Conservation (phyloP, 106 monocot genomes). For the Amphibolis antarctica region DNA sequence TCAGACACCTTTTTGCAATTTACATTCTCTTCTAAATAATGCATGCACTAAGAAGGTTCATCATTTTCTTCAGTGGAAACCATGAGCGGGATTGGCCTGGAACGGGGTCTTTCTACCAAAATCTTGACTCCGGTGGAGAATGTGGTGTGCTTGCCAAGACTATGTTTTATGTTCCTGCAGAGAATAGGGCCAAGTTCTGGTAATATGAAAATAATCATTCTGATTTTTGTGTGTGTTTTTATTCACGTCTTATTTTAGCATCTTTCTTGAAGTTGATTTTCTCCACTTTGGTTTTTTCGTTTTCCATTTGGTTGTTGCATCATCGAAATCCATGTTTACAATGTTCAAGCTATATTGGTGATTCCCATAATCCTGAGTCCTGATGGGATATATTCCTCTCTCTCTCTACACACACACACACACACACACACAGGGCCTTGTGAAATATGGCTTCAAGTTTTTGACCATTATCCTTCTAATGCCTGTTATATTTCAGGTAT, state of each 20-base stretch:
- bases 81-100: slow-evolving; percentile 94
- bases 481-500: slow-evolving; percentile 33
- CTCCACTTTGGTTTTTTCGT: no score
- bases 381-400: no score
- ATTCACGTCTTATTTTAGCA: no score
- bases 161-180: slow-evolving; percentile 80
- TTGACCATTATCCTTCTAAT: neutral
- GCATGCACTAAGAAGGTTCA: neutral
- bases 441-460: no score
- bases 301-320: no score
- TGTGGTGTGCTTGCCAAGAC: slow-evolving; percentile 76
- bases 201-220: slow-evolving; percentile 24
- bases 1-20: neutral
- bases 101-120: slow-evolving; percentile 80
- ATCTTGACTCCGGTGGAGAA: slow-evolving; percentile 85
- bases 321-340: no score
- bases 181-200: slow-evolving; percentile 86
- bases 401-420: no score
- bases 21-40: neutral
- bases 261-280: no score
- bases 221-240: no score
- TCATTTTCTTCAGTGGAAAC: slow-evolving; percentile 56
- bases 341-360: no score
- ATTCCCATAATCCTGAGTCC: no score
- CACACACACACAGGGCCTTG: no score